Base-by-base conservation (phyloP, 768 basidiomycete species). In the Saitozyma sp. region DNA sequence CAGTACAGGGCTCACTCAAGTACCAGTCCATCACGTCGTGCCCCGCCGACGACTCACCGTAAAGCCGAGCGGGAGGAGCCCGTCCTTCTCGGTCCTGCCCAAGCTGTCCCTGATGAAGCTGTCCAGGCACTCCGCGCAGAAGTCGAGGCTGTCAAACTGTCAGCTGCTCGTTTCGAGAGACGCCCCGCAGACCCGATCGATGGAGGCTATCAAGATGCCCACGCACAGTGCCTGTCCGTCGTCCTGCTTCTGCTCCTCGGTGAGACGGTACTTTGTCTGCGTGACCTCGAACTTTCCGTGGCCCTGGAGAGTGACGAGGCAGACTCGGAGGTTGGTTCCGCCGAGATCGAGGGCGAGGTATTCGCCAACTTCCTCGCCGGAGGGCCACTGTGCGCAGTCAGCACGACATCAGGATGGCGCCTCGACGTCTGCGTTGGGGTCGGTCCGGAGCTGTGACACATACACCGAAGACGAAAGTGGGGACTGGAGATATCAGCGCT, bases 311-410 rank as follows among this genome's bases (percentile, higher is more conserved):
- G 88, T 90, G 54, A 99, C 95, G 50, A 96, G 88, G 81, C 96
- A 99, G 50, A 97, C 96, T 50, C 96, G 92, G n/a, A 99, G 85
- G 76, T 99, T 98, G 20, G 95, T 98, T 41, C 94, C 94, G 58
- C 82, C 82, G 40, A 82, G 73, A 65, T 82, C 82, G 54, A 99
- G 82, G 8, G 96, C 92, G 43, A 98, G 87, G 79, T 84, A 96
- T 58, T 93, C 89, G 10, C 96, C 95, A 11, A 82, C 84, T 82
- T 99, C 96, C 62, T 89, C 80, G 4, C 94, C 92, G 9, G 87
- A 86, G 7, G 96, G 96, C 89, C 92, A 98, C 78, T 79, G 52
- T 5, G 29, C 45, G 45, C 1, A 46, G 6, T 46, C 45, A 46
- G 45, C n/a, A 14, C 6, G n/a, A 46, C 19, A 37, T 19, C 14